Percentiles rank a stretch among this genome's conserved stretches.
These are phyloP conservation scores for Lavandula angustifolia DNA, from an alignment of 257 asterid species.

Conservation along the genomic window DNA sequence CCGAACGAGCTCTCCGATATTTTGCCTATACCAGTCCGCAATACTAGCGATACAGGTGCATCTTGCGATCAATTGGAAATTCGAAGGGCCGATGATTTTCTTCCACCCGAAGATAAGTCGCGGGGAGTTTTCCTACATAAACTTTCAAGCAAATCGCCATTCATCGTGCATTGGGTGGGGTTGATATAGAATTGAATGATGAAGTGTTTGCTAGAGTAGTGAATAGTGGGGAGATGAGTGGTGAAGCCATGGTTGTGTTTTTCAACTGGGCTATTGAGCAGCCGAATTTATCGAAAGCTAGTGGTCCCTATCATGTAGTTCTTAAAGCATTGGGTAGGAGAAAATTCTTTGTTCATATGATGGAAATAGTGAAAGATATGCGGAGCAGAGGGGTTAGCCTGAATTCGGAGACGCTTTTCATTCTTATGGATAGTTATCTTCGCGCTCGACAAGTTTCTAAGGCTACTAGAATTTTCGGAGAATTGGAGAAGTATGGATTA, in stretches of 20 bases:
- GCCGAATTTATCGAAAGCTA: slow-evolving; percentile 33
- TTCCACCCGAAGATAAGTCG: slow-evolving; percentile 75
- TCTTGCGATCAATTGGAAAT: slow-evolving; percentile 27
- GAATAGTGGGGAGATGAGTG: slow-evolving; percentile 63
- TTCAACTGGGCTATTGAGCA: slow-evolving; percentile 73
- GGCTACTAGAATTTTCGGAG: slow-evolving; percentile 53
- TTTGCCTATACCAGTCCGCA: slow-evolving; percentile 45
- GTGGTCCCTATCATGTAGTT: slow-evolving; percentile 43
- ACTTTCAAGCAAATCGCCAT: slow-evolving; percentile 47
- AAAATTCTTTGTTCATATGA: slow-evolving; percentile 62
- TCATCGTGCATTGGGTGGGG: slow-evolving; percentile 45
- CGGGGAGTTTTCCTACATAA: slow-evolving; percentile 83
- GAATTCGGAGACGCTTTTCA: slow-evolving; percentile 51
- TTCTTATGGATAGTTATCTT: slow-evolving; percentile 65
- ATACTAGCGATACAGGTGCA: slow-evolving; percentile 25
- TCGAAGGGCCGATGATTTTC: slow-evolving; percentile 50
- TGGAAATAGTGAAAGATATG: slow-evolving; percentile 60
- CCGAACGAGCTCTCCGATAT: slow-evolving; percentile 64
- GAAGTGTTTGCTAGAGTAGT: slow-evolving; percentile 63
- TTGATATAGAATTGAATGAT: slow-evolving; percentile 50
- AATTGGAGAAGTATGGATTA: slow-evolving; percentile 59
- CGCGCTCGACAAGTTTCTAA: slow-evolving; percentile 63
- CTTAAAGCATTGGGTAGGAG: slow-evolving; percentile 79
- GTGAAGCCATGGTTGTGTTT: slow-evolving; percentile 57
- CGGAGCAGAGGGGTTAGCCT: slow-evolving; percentile 42